Conservation (phyloP, 257 asterid genomes). For the Buddleja alternifolia region DNA sequence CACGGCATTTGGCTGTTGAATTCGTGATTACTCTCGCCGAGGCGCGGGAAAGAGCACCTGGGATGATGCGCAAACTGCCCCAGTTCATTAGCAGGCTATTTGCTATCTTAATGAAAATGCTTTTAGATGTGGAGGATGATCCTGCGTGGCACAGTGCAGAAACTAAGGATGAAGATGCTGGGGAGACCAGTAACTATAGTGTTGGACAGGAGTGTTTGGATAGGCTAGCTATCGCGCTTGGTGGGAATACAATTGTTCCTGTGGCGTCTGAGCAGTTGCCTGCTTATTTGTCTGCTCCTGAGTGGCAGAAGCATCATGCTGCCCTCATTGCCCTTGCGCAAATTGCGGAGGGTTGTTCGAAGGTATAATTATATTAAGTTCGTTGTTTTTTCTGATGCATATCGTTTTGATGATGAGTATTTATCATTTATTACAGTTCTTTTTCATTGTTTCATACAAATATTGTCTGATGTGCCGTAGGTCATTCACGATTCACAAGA, state of each 20-base stretch:
- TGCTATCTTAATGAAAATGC: constrained; percentile 81
- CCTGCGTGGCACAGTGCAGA: constrained; percentile 93
- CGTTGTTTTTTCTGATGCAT: neutral
- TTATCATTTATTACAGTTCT: neutral
- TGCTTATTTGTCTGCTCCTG: constrained; percentile 72
- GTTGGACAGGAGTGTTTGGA: constrained; percentile 98
- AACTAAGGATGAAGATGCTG: constrained; percentile 91
- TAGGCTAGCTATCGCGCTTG: constrained; percentile 84
- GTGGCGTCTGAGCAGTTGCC: constrained; percentile 94
- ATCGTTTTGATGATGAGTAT: constrained; percentile 5
- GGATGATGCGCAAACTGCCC: constrained; percentile 99
- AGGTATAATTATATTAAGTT: constrained; percentile 48
- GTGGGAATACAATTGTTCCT: constrained; percentile 91
- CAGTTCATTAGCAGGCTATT: constrained; percentile 85
- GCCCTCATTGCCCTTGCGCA: constrained; percentile 98
- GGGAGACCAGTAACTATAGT: constrained; percentile 85
- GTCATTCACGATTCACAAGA: neutral
- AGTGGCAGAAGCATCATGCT: constrained; percentile 95
- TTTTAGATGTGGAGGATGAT: constrained; percentile 88
- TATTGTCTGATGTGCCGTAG: neutral
- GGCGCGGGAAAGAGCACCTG: constrained; percentile 97
- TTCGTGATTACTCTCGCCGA: constrained; percentile 94
- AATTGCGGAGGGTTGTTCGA: constrained; percentile 95
- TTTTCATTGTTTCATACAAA: neutral
- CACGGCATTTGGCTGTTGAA: constrained; percentile 90